phyloP scores from a whole-genome alignment of 495 filamentous ascomycete species.

The Lindgomyces ingoldianus region DNA sequence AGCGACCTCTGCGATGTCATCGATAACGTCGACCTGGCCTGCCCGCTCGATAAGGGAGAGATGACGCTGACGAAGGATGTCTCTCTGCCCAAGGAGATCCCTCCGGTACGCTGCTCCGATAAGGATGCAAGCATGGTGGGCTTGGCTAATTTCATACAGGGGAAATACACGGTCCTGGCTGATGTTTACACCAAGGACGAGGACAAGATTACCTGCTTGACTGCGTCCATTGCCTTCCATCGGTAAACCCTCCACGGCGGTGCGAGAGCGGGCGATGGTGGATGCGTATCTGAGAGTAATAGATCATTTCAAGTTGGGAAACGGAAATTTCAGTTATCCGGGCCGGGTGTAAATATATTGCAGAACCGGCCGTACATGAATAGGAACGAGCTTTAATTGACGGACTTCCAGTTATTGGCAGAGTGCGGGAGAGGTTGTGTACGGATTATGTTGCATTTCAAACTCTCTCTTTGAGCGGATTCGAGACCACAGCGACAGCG shows the following conservation, averaged over 20 bases:
- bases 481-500: slow-evolving; percentile 2
- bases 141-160: slow-evolving; percentile 53
- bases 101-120: slow-evolving; percentile 63
- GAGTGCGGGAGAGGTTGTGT: neutral
- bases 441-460: neutral
- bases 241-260: slow-evolving; percentile 34
- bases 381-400: slow-evolving; percentile 29
- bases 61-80: slow-evolving; percentile 75
- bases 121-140: neutral
- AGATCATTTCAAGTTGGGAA: slow-evolving; percentile 31
- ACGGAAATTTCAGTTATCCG: slow-evolving; percentile 27
- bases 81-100: slow-evolving; percentile 82
- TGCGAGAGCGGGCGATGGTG: neutral
- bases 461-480: neutral
- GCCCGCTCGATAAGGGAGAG: slow-evolving; percentile 78
- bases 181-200: slow-evolving; percentile 74
- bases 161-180: slow-evolving; percentile 83
- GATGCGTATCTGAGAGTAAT: slow-evolving; percentile 27
- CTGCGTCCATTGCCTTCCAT: slow-evolving; percentile 62
- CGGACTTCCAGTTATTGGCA: neutral
- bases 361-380: slow-evolving; percentile 16
- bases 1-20: slow-evolving; percentile 88
- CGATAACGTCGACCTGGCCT: slow-evolving; percentile 81
- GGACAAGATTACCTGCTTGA: slow-evolving; percentile 77
- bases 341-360: slow-evolving; percentile 34